Base-by-base conservation (phyloP, 176 grass and related monocot species). In the Pharus latifolius region DNA sequence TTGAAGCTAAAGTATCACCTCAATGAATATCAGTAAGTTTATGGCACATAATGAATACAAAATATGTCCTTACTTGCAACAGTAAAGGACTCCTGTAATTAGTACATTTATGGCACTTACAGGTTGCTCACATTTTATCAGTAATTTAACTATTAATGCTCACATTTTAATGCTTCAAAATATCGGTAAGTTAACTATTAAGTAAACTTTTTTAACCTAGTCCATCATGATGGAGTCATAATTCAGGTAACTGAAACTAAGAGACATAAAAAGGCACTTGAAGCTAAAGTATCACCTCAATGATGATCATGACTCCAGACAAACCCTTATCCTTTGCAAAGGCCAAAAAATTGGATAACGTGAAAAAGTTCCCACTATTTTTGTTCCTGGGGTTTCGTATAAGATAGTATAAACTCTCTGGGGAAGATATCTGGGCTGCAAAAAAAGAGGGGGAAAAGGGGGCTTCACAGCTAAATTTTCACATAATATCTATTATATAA, bases 371-470 rank as follows among this genome's bases (percentile, higher is more conserved):
- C 43, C 94, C 89, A 7, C 26, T 4, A 71, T 88, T 78, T 52
- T 2, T 56, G 67, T 88, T 75, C 48, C 44, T 82, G 61, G 87
- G 94, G 26, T 98, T 93, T 62, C 94, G 84, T 62, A 5, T 0
- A 48, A 93, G 12, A 68, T 3, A 10, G 37, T 40, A 93, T 0
- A 1, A 0, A 50, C 65, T 84, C 27, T 22, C 2, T 32, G 95
- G 90, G 47, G 53, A 55, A 51, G 90, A 98, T 48, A 98, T 98
- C 46, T 54, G 53, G 35, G 95, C 90, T 93, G 74, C 43, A 88
- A 33, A 62, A 44, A 69, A 56, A 61, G 12, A 34, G n/a, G 12
- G 48, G 2, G 6, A 43, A 50, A 73, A 67, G 42, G 37, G 23
- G 10, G 5, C 48, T 20, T 50, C 30, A 60, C 20, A 35, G 5